Evolutionary conservation across 179 eudicot species (phyloP), one percentile per base, ranked within the genome.

Genomic region (Actinidia polygama): DNA sequence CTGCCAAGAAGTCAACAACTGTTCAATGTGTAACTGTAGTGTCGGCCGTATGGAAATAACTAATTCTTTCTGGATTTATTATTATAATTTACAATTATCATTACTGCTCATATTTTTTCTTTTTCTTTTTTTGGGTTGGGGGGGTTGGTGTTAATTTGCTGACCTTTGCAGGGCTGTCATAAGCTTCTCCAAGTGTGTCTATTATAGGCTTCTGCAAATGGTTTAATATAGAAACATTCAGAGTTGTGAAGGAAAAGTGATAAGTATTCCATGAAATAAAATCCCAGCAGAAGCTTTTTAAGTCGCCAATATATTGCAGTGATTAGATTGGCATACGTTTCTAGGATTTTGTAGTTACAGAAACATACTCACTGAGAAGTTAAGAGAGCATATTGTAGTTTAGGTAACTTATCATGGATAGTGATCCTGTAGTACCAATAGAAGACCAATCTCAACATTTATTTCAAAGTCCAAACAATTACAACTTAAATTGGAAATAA

Each of bases 141-240:
- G 76, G 7, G 36, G 36, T 30, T 30, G 36, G 36, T 30, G 23
- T 15, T 51, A 67, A 4, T 24, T 7, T 10, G 83, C 91, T 81
- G 78, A 95, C 99, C 98, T 97, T 94, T 84, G 90, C 93, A 70
- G 95, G 97, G 85, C 87, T 90, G 85, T 97, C 99, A 90, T 92
- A 97, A 69, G 98, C 98, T 83, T 97, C 99, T 86, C 97, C 98
- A 81, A 97, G 97, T 87, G 94, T 92, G 91, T 97, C 94, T 71
- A 91, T 87, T 73, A 97, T 95, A 70, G 99, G 99, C 84, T 95
- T 97, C 99, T 96, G 95, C 89, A 92, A 47, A 82, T 79, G 57
- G 84, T 81, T 66, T 70, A 61, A 80, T 58, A 73, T 75, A 8
- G 51, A 84, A 75, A 67, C 74, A 36, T 84, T 78, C 55, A 55